Evolutionary conservation across 805 yeast species (phyloP), one percentile per base, ranked within the genome.

Genomic region (Lipomyces lipofer): DNA sequence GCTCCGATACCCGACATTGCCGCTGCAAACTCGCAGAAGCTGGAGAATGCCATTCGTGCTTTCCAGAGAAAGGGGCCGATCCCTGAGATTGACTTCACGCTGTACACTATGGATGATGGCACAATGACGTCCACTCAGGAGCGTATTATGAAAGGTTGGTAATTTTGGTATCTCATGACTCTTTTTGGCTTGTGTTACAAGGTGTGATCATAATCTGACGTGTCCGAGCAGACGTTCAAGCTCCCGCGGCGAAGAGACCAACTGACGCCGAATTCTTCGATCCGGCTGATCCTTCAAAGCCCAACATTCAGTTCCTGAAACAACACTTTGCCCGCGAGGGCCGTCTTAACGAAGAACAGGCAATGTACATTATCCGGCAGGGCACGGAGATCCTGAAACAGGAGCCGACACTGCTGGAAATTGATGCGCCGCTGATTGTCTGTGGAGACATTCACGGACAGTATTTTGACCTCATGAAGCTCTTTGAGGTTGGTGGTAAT

Each of bases 361-460:
- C 88, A 0, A 63, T 84, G 42, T 75, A 74, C 43, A 91, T 92
- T 49, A 67, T 92, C 39, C 67, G 73, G 17, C 75, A 74, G 69
- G 95, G 95, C 7, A 83, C 90, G 0, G 75, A 74, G 21, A 68
- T 84, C 6, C 75, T 94, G 52, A 68, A 77, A 12, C 67, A 71
- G 35, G 98, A 92, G 66, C 95, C 96, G 4, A 92, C 87, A 64
- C 67, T 92, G 63, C 73, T 92, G 48, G 77, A 78, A 17, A 86
- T 94, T 1, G 91, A 90, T 2, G 95, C 97, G 0, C 99, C 98
- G 0, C 88, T 92, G 2, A 91, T 96, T 0, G 90, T 92, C 2
- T 90, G 97, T 73, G 99, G 99, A 52, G 98, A 92, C 71, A 79
- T 91, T n/a, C 98, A 92, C 71, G 99, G 99, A 15, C 98, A 92